phyloP scores from a whole-genome alignment of 768 basidiomycete genomes.

The Tephrocybe sp. region DNA sequence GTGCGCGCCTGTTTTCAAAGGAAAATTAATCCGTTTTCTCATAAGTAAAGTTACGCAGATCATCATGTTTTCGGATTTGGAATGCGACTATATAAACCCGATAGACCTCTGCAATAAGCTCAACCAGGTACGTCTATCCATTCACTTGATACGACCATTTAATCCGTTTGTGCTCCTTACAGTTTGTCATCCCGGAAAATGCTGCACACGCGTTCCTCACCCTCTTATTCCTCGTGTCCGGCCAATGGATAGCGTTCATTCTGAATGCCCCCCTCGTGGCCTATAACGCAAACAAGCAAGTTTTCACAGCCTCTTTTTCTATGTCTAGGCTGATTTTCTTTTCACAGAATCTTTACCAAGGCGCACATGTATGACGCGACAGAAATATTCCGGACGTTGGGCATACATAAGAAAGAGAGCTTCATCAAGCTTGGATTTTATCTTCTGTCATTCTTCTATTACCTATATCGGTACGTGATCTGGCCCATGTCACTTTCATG shows the following conservation, averaged over 20 bases:
- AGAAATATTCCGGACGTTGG: constrained; percentile 95
- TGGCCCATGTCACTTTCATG: neutral
- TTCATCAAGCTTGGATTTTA: constrained; percentile 95
- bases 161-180: neutral
- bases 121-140: constrained; percentile 68
- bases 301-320: constrained; percentile 11
- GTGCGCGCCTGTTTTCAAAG: constrained; percentile 49
- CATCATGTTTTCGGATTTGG: constrained; percentile 99
- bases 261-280: constrained; percentile 86
- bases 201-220: constrained; percentile 91
- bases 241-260: constrained; percentile 93
- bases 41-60: constrained; percentile 54
- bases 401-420: constrained; percentile 93
- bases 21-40: constrained; percentile 2
- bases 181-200: constrained; percentile 99
- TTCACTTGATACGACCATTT: neutral
- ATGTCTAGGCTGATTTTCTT: constrained; percentile 3
- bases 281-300: constrained; percentile 94
- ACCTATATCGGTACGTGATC: constrained; percentile 74
- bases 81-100: constrained; percentile 99
- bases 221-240: constrained; percentile 85
- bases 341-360: constrained; percentile 78
- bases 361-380: constrained; percentile 99
- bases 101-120: constrained; percentile 99
- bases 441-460: constrained; percentile 88